Percentiles rank a stretch among this genome's conserved stretches.
These are phyloP conservation scores for Aspergillus sp. DNA, from an alignment of 2,329 filamentous ascomycete species.

Conservation along the genomic window DNA sequence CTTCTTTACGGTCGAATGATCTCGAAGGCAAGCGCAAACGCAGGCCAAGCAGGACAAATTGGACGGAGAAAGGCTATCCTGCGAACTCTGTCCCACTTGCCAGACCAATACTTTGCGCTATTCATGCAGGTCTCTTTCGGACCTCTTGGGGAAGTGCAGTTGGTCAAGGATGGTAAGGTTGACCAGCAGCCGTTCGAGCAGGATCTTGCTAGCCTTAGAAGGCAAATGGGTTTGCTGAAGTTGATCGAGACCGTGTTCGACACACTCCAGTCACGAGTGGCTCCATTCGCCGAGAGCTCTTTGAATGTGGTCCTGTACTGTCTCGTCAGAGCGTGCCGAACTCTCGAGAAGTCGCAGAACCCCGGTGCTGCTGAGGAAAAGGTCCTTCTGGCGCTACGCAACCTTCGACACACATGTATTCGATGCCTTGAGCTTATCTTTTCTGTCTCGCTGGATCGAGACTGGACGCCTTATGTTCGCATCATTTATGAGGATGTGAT, in stretches of 20 bases:
- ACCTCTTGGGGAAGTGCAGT: slow-evolving; percentile 54
- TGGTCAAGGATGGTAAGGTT: slow-evolving; percentile 48
- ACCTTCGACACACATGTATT: slow-evolving; percentile 55
- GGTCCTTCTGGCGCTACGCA: slow-evolving; percentile 34
- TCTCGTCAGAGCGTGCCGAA: slow-evolving; percentile 61
- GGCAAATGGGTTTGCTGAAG: slow-evolving; percentile 84
- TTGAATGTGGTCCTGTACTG: slow-evolving; percentile 77
- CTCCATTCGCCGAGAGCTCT: slow-evolving; percentile 60
- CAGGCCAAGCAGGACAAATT: slow-evolving; percentile 73
- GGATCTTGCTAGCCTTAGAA: slow-evolving; percentile 60
- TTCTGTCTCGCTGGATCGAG: slow-evolving; percentile 60
- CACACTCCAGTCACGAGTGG: slow-evolving; percentile 69
- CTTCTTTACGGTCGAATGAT: slow-evolving; percentile 86
- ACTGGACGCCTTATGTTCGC: slow-evolving; percentile 66
- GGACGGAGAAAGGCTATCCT: slow-evolving; percentile 67
- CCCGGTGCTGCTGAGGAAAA: slow-evolving; percentile 22
- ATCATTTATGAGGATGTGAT: slow-evolving; percentile 69
- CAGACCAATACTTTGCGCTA: slow-evolving; percentile 63
- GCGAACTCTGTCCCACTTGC: slow-evolving; percentile 71
- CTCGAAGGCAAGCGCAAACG: slow-evolving; percentile 67
- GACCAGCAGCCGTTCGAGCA: slow-evolving; percentile 50
- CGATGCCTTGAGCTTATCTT: slow-evolving; percentile 79
- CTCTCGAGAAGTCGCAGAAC: slow-evolving; percentile 29
- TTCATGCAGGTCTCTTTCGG: slow-evolving; percentile 81
- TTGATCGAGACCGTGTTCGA: slow-evolving; percentile 84